Percentiles rank a stretch among this genome's conserved stretches.
phyloP scores from a whole-genome alignment of 2,329 filamentous ascomycete genomes.

The Ceratocystis diversiconidia region DNA sequence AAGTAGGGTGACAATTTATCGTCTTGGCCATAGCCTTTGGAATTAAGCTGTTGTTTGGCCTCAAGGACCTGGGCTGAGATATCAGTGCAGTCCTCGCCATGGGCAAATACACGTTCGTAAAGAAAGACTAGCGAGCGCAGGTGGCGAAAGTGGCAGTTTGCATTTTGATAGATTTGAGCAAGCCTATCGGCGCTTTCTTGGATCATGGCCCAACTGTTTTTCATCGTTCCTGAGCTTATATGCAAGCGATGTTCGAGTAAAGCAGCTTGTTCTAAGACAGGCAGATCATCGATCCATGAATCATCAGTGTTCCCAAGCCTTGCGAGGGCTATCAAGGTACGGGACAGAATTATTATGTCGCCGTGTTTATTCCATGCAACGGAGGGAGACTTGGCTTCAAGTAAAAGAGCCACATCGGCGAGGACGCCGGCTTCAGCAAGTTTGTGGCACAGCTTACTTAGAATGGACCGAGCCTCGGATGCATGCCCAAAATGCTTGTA shows the following conservation, averaged over 20 bases:
- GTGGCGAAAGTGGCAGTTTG: slow-evolving; percentile 38
- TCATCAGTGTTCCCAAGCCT: slow-evolving; percentile 40
- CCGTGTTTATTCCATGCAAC: slow-evolving; percentile 40
- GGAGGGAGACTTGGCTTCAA: slow-evolving; percentile 36
- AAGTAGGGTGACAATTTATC: slow-evolving; percentile 14
- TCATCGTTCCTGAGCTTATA: slow-evolving; percentile 22
- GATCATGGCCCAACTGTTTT: slow-evolving; percentile 28
- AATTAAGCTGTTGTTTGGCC: slow-evolving; percentile 11
- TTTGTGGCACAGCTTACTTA: slow-evolving; percentile 46
- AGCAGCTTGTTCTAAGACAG: slow-evolving; percentile 39
- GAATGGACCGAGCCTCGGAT: slow-evolving; percentile 43
- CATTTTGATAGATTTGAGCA: slow-evolving; percentile 35
- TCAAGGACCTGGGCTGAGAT: slow-evolving; percentile 3
- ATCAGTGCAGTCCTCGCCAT: slow-evolving; percentile 9
- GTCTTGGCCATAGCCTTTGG: slow-evolving; percentile 13
- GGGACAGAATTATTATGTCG: slow-evolving; percentile 39
- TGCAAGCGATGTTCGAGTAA: slow-evolving; percentile 40
- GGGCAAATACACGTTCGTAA: slow-evolving; percentile 22
- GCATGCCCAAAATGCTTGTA: slow-evolving; percentile 38
- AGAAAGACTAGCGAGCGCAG: slow-evolving; percentile 38
- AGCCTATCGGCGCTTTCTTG: slow-evolving; percentile 35
- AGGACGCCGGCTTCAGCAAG: slow-evolving; percentile 46
- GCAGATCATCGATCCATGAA: slow-evolving; percentile 41
- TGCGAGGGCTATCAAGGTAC: slow-evolving; percentile 44
- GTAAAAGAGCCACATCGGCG: slow-evolving; percentile 34